phyloP scores from a whole-genome alignment of 805 yeast genomes.

The Candida wancherniae region DNA sequence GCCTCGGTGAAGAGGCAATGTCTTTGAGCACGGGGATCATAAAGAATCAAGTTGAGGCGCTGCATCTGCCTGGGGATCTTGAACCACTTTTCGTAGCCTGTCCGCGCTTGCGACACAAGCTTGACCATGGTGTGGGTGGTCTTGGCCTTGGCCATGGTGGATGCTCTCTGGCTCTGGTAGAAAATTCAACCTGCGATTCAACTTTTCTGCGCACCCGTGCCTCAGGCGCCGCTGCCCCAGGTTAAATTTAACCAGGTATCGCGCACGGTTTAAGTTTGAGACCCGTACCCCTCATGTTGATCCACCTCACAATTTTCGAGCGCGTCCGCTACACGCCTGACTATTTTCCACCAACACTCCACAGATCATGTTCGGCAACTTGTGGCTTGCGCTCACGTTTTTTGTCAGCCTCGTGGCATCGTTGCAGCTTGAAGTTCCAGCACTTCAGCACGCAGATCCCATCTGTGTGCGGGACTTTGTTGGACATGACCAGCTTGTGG shows the following conservation, averaged over 20 bases:
- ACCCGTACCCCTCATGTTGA: no score
- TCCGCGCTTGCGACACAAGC: conserved; percentile 81
- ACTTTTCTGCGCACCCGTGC: no score
- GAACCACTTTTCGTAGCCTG: conserved; percentile 82
- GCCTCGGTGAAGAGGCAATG: conserved; percentile 89
- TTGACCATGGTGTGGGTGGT: conserved; percentile 78
- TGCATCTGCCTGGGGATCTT: conserved; percentile 79
- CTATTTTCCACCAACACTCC: no score
- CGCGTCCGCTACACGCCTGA: no score
- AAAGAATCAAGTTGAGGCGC: conserved; percentile 61
- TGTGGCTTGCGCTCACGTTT: conserved; percentile 16
- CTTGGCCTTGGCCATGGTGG: conserved; percentile 46
- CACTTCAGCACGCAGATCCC: conserved; percentile 46
- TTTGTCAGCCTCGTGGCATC: conserved; percentile 28
- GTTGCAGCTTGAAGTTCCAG: conserved; percentile 51
- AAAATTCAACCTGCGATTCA: no score
- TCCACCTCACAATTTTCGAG: no score
- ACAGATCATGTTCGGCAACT: conserved; percentile 10
- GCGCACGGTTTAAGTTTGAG: no score
- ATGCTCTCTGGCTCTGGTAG: no score
- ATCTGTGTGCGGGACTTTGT: conserved; percentile 93
- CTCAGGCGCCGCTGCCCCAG: no score
- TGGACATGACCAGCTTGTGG: conserved; percentile 78
- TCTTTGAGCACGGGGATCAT: conserved; percentile 57
- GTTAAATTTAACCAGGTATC: no score